These are phyloP conservation scores for Epichloe baconii DNA, from an alignment of 2,329 filamentous ascomycete species.

Conservation along the genomic window DNA sequence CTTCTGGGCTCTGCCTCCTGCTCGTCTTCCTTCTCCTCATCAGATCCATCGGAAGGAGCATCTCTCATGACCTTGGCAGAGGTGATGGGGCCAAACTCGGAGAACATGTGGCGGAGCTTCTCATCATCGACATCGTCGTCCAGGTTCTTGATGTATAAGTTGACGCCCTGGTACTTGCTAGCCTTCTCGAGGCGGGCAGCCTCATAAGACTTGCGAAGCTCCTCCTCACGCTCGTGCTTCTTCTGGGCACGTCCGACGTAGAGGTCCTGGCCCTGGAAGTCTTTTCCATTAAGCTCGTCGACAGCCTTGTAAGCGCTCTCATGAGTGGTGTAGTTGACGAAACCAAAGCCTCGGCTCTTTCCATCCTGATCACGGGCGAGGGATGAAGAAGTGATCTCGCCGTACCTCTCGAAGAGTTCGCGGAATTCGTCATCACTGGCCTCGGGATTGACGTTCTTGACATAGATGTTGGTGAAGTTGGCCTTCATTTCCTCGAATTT, in stretches of 20 bases:
- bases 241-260: conserved; percentile 98
- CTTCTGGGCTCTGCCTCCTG: conserved; percentile 37
- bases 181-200: conserved; percentile 95
- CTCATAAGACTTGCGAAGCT: conserved; percentile 97
- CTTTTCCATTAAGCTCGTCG: conserved; percentile 80
- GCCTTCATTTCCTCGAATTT: conserved; percentile 99
- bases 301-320: conserved; percentile 77
- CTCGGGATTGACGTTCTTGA: conserved; percentile 89
- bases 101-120: conserved; percentile 88
- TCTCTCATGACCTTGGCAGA: conserved; percentile 99
- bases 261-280: conserved; percentile 87
- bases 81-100: conserved; percentile 85
- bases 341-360: conserved; percentile 91
- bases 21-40: conserved; percentile 40
- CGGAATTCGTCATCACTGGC: conserved; percentile 91
- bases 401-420: conserved; percentile 78
- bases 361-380: conserved; percentile 79
- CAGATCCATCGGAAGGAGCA: conserved; percentile 41
- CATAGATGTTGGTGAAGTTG: conserved; percentile 99
- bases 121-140: conserved; percentile 96
- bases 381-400: conserved; percentile 90
- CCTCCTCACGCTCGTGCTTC: conserved; percentile 99
- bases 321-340: conserved; percentile 91
- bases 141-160: conserved; percentile 99
- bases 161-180: conserved; percentile 98